Conservation (phyloP, 2,329 filamentous ascomycete species). For the Volutella citrinella region DNA sequence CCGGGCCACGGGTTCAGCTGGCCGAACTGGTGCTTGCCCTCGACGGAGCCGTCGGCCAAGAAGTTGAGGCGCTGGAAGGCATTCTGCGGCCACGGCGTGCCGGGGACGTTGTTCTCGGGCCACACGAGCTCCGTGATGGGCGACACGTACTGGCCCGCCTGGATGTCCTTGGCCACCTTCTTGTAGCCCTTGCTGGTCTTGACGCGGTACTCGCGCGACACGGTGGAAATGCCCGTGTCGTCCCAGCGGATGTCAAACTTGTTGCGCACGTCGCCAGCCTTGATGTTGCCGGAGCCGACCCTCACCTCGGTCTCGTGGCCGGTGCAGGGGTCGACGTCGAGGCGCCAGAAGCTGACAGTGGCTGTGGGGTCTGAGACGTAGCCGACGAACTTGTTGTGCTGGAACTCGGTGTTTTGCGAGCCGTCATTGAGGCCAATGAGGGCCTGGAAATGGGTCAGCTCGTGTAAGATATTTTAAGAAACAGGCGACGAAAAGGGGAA, state of each 20-base stretch:
- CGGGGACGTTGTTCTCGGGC: slow-evolving; percentile 34
- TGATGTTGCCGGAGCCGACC: slow-evolving; percentile 29
- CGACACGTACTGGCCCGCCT: slow-evolving; percentile 33
- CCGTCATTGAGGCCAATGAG: neutral
- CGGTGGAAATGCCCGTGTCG: slow-evolving; percentile 29
- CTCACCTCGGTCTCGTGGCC: slow-evolving; percentile 32
- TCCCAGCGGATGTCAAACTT: slow-evolving; percentile 35
- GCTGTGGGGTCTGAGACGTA: slow-evolving; percentile 32
- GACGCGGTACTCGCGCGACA: slow-evolving; percentile 35
- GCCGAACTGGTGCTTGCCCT: too few species aligned
- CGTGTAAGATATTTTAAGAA: slow-evolving; percentile 34
- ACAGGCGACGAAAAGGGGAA: slow-evolving; percentile 33
- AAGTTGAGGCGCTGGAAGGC: too few species aligned
- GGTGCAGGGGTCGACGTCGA: slow-evolving; percentile 36
- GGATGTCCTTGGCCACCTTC: slow-evolving; percentile 34
- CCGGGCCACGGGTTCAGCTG: too few species aligned
- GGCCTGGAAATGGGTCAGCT: slow-evolving; percentile 21
- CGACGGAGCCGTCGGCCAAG: too few species aligned
- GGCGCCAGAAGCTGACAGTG: slow-evolving; percentile 31
- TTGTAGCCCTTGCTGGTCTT: slow-evolving; percentile 29
- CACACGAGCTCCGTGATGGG: slow-evolving; percentile 34
- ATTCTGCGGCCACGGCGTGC: too few species aligned
- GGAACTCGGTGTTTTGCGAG: neutral
- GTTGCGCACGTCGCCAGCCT: slow-evolving; percentile 30
- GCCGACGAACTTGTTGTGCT: slow-evolving; percentile 26